Conservation (phyloP, 2,329 filamentous ascomycete species). For the Ceratocystis lukuohia region DNA sequence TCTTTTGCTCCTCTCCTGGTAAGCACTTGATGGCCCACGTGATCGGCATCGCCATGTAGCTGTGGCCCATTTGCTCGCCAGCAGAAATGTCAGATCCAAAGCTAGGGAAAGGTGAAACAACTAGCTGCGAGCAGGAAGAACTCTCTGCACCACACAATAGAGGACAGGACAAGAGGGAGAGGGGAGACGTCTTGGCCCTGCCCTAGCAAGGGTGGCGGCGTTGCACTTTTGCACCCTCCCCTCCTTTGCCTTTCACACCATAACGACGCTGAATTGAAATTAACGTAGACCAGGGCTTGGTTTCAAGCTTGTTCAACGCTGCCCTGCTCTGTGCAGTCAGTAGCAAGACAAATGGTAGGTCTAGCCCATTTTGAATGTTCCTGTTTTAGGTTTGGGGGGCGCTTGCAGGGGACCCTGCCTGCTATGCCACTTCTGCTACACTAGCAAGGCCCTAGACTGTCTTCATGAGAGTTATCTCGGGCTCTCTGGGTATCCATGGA, state of each 20-base stretch:
- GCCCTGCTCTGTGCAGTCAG: neutral
- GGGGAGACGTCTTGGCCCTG: too few relatives aligned
- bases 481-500: neutral
- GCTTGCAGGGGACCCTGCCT: neutral
- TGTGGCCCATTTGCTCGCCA: neutral
- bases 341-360: neutral
- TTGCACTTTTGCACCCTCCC: neutral
- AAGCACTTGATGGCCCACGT: neutral
- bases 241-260: neutral
- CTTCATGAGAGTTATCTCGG: neutral
- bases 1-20: neutral
- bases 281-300: neutral
- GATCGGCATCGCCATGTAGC: neutral
- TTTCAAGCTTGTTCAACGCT: conserved; percentile 5
- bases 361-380: neutral
- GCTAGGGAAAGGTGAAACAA: neutral
- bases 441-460: neutral
- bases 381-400: conserved; percentile 1
- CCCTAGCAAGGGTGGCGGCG: too few relatives aligned
- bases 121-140: neutral
- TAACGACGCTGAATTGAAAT: neutral
- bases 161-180: too few relatives aligned
- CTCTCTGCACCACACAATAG: neutral
- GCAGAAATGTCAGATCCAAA: neutral
- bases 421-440: neutral